Conservation (phyloP, 2,329 filamentous ascomycete genomes). For the Sporothrix schenckii region DNA sequence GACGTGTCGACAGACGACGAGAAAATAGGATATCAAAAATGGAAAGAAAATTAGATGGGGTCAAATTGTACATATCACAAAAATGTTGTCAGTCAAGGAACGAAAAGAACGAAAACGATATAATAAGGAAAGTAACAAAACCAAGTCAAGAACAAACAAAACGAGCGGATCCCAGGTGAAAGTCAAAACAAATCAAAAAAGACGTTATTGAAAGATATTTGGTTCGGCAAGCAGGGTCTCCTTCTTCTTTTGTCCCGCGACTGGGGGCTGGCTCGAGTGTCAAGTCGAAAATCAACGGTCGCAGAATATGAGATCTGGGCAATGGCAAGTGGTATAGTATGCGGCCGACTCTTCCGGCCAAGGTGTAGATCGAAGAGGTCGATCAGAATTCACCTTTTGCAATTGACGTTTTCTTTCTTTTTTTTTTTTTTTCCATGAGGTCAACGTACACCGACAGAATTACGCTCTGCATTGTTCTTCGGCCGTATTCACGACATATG, state of each 20-base stretch:
- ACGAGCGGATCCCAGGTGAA: background rate
- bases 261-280: background rate
- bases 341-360: no score
- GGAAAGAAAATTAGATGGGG: background rate
- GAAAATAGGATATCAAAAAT: background rate
- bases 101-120: background rate
- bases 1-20: background rate
- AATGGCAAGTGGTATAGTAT: background rate
- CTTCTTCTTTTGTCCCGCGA: background rate
- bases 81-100: background rate
- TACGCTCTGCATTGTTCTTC: no score
- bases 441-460: no score
- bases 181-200: background rate
- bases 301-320: conserved; percentile 7
- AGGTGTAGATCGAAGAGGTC: no score
- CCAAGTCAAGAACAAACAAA: background rate
- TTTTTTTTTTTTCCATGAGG: no score
- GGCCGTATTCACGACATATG: no score
- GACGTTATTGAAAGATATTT: background rate
- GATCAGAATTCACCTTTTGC: no score
- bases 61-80: background rate
- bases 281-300: conserved; percentile 20
- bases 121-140: background rate
- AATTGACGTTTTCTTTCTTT: no score
- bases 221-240: conserved; percentile 9